These are phyloP conservation scores for Leucogyrophana mollusca DNA, from an alignment of 768 basidiomycete genomes.

Conservation along the genomic window DNA sequence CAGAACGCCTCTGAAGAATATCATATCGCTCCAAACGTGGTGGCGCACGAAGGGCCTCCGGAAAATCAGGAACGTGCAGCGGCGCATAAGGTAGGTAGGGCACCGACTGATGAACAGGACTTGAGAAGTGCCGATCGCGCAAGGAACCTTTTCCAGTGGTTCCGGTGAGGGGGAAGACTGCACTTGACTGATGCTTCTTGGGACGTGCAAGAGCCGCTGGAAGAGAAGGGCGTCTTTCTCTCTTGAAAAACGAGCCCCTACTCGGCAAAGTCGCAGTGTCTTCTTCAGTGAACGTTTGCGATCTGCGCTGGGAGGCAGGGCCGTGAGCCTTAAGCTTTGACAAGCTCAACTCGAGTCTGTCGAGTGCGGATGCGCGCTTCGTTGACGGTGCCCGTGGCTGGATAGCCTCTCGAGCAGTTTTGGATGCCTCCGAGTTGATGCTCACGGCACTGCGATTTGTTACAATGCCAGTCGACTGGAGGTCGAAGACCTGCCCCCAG, in stretches of 20 bases:
- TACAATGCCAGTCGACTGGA: constrained; percentile 5
- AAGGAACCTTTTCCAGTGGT: background rate
- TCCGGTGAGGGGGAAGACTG: too few species aligned
- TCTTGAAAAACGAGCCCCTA: background rate
- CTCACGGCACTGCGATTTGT: constrained; percentile 6
- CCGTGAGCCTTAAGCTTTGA: constrained; percentile 29
- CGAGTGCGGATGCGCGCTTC: constrained; percentile 28
- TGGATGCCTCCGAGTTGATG: constrained; percentile 14
- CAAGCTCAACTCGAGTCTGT: constrained; percentile 33
- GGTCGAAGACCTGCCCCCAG: constrained; percentile 25
- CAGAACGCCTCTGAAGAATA: too few species aligned
- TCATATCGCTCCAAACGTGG: too few species aligned
- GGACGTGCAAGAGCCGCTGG: constrained; percentile 6
- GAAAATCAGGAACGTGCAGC: background rate
- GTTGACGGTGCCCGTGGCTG: background rate
- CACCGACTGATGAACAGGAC: constrained; percentile 6
- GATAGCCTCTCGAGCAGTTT: constrained; percentile 20
- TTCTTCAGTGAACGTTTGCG: constrained; percentile 13
- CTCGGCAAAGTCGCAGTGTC: background rate
- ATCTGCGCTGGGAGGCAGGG: constrained; percentile 23
- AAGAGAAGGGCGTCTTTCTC: constrained; percentile 19
- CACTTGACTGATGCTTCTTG: too few species aligned
- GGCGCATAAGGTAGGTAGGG: background rate
- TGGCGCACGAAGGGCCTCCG: too few species aligned
- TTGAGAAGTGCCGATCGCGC: constrained; percentile 6